A percentile compares a stretch with the other conserved stretches of the same genome.
Evolutionary conservation across 2,329 filamentous ascomycete species (phyloP).

Genomic region (Pyricularia grisea): DNA sequence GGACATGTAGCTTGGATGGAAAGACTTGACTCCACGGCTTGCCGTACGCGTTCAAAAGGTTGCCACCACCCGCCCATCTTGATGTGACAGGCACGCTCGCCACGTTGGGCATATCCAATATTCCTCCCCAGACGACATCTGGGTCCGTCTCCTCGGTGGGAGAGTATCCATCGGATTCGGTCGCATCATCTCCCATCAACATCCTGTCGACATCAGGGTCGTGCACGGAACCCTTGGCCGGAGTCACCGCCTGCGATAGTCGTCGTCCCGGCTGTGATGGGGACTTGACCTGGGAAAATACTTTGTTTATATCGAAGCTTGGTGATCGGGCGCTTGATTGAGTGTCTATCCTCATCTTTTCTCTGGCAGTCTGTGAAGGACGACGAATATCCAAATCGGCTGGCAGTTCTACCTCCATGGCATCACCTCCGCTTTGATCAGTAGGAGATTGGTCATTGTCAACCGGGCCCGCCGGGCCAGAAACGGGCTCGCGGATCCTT

Average conservation of each 20-base stretch:
- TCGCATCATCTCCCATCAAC: slow-evolving; percentile 65
- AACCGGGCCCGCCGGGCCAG: background rate
- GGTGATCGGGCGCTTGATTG: slow-evolving; percentile 42
- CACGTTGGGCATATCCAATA: slow-evolving; percentile 65
- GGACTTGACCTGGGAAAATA: slow-evolving; percentile 76
- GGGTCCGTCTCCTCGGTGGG: slow-evolving; percentile 67
- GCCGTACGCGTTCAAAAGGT: slow-evolving; percentile 51
- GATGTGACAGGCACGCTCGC: slow-evolving; percentile 70
- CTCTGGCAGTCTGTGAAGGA: slow-evolving; percentile 11
- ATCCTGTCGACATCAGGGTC: slow-evolving; percentile 88
- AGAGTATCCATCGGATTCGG: slow-evolving; percentile 73
- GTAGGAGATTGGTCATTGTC: background rate
- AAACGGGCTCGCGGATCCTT: background rate
- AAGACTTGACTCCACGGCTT: slow-evolving; percentile 64
- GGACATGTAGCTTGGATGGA: slow-evolving; percentile 59
- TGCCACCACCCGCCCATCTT: slow-evolving; percentile 75
- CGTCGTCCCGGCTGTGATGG: slow-evolving; percentile 42
- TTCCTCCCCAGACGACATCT: slow-evolving; percentile 69
- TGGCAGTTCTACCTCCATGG: slow-evolving; percentile 13
- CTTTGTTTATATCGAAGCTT: slow-evolving; percentile 76
- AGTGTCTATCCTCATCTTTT: slow-evolving; percentile 33
- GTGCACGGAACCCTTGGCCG: slow-evolving; percentile 49
- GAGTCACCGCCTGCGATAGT: slow-evolving; percentile 32
- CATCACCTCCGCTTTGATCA: slow-evolving; percentile 6
- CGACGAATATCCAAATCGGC: slow-evolving; percentile 12